These are phyloP conservation scores for Alternaria consortialis DNA, from an alignment of 2,329 filamentous ascomycete species.

Conservation along the genomic window DNA sequence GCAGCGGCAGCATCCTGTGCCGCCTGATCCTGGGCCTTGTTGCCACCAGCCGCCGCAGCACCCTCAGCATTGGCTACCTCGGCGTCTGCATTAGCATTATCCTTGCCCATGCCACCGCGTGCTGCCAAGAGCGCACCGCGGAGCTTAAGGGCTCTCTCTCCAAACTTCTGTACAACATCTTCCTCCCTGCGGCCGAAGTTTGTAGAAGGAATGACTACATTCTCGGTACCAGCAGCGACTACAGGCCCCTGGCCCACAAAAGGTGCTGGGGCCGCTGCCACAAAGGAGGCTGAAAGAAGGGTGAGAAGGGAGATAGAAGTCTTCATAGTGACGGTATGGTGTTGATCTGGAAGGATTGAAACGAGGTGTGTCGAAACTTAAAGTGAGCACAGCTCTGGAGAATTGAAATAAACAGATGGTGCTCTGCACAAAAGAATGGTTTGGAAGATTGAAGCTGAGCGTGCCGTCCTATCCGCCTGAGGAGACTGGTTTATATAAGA, in stretches of 20 bases:
- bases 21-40: conserved; percentile 16
- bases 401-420: conserved; percentile 40
- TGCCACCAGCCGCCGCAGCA: conserved; percentile 9
- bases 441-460: conserved; percentile 27
- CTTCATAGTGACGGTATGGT: conserved; percentile 44
- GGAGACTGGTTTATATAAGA: conserved; percentile 35
- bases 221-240: conserved; percentile 33
- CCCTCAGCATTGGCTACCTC: conserved; percentile 8
- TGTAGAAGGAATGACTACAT: conserved; percentile 32
- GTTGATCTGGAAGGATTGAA: conserved; percentile 29
- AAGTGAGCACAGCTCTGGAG: conserved; percentile 50
- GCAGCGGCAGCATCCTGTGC: conserved; percentile 16
- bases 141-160: conserved; percentile 38
- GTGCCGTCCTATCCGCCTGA: conserved; percentile 22
- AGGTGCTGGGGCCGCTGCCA: conserved; percentile 43
- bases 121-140: conserved; percentile 36
- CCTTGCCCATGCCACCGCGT: conserved; percentile 23
- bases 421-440: conserved; percentile 44
- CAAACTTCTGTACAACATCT: conserved; percentile 32
- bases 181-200: conserved; percentile 35
- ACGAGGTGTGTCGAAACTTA: conserved; percentile 34
- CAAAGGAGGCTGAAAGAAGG: conserved; percentile 46
- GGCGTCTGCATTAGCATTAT: conserved; percentile 16
- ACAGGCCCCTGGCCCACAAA: conserved; percentile 42
- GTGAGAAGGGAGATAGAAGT: conserved; percentile 44